A percentile compares a stretch with the other conserved stretches of the same genome.
Conservation (phyloP, 176 grass and related monocot genomes). For the Aegilops bicornis region DNA sequence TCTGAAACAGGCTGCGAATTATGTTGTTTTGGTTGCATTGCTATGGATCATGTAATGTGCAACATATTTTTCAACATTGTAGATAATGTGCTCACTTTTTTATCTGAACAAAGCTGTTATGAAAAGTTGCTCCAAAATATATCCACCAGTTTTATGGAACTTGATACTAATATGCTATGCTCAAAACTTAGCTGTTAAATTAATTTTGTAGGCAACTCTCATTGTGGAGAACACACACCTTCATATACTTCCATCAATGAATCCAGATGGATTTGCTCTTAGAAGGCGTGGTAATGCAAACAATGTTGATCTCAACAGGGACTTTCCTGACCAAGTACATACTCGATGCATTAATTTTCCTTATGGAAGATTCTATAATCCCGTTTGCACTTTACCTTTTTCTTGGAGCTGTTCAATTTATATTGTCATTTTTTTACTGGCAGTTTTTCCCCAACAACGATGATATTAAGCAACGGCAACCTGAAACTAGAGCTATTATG, state of each 20-base stretch:
- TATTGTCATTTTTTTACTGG: constrained; percentile 8
- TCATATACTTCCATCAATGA: constrained; percentile 95
- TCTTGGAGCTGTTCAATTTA: constrained; percentile 28
- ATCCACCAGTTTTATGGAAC: constrained; percentile 33
- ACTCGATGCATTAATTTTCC: constrained; percentile 4
- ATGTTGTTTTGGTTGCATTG: neutral
- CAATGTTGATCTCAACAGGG: constrained; percentile 82
- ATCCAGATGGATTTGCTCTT: constrained; percentile 96
- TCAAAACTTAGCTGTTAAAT: constrained; percentile 12
- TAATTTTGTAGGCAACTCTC: constrained; percentile 73
- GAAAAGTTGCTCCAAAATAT: neutral
- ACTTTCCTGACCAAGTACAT: constrained; percentile 95
- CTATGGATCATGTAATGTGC: neutral
- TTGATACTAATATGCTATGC: neutral
- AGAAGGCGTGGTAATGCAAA: constrained; percentile 94
- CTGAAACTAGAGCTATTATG: constrained; percentile 97
- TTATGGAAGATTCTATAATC: constrained; percentile 6
- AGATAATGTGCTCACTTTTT: neutral
- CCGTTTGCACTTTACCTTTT: constrained; percentile 16
- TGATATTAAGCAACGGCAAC: constrained; percentile 60
- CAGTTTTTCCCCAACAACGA: constrained; percentile 89
- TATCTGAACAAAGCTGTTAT: neutral
- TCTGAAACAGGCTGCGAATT: neutral
- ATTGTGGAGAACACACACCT: constrained; percentile 88
- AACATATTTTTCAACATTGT: neutral